Evolutionary conservation across 495 filamentous ascomycete genomes (phyloP).

Genomic region (Lineolata rhizophorae): DNA sequence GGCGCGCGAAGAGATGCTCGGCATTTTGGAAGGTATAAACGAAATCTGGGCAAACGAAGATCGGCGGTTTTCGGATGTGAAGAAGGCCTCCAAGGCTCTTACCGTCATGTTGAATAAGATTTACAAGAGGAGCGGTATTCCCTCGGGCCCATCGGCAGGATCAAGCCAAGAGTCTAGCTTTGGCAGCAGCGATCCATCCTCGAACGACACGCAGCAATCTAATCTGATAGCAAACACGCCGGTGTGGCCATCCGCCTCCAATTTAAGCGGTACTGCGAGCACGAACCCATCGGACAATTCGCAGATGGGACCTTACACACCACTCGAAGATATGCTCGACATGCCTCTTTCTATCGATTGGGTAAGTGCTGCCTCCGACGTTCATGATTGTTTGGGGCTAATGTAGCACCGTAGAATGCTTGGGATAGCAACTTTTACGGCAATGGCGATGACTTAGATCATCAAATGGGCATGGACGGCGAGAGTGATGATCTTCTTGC

Average conservation of each 20-base stretch:
- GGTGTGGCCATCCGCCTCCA: slow-evolving; percentile 1
- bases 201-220: not conserved
- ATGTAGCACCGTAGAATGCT: too few species aligned
- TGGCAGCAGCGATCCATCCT: not conserved
- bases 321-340: slow-evolving; percentile 6
- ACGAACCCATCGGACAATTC: not conserved
- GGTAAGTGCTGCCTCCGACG: slow-evolving; percentile 7
- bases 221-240: not conserved
- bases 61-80: slow-evolving; percentile 6
- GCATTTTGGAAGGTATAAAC: slow-evolving; percentile 5
- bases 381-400: too few species aligned
- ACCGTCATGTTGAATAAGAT: slow-evolving; percentile 8
- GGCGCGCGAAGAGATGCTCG: slow-evolving; percentile 4
- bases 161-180: not conserved
- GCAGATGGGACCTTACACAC: not conserved
- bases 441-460: too few species aligned
- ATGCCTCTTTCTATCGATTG: slow-evolving; percentile 10
- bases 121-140: too few species aligned
- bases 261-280: slow-evolving; percentile 2
- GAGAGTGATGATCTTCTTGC: too few species aligned
- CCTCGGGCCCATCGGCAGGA: not conserved
- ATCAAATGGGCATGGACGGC: too few species aligned
- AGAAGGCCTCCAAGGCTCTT: slow-evolving; percentile 6
- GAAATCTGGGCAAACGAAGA: slow-evolving; percentile 7
- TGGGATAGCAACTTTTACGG: too few species aligned